Conservation (phyloP, 2,329 filamentous ascomycete genomes). For the Cladosporium sp. region DNA sequence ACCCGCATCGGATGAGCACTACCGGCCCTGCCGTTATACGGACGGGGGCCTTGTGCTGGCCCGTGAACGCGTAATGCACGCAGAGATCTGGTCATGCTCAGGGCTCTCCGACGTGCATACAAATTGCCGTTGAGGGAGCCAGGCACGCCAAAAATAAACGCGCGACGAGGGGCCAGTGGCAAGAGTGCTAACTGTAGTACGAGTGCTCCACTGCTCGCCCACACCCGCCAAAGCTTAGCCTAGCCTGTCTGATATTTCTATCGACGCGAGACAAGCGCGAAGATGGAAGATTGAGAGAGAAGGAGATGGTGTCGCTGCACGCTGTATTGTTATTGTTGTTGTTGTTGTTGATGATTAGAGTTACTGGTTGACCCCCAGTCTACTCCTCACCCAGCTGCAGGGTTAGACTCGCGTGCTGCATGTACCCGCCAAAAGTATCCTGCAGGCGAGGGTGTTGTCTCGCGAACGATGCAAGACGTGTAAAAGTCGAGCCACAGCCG, state of each 20-base stretch:
- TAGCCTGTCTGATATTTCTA: not conserved
- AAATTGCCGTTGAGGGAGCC: slow-evolving; percentile 16
- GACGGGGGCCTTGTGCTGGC: slow-evolving; percentile 3
- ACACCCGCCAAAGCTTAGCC: slow-evolving; percentile 11
- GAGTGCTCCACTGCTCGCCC: not conserved
- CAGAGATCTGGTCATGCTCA: slow-evolving; percentile 13
- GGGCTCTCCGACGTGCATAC: slow-evolving; percentile 1
- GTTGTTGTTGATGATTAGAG: not conserved
- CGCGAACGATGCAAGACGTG: not conserved
- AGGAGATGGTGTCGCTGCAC: not conserved
- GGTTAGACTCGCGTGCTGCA: not conserved
- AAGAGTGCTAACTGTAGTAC: not conserved
- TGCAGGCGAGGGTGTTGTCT: slow-evolving; percentile 7
- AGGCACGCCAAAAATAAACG: slow-evolving; percentile 14
- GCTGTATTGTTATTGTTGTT: not conserved
- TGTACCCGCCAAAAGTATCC: not conserved
- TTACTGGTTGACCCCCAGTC: not conserved
- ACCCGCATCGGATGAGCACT: not conserved
- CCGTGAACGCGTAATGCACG: slow-evolving; percentile 18
- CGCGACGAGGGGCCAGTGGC: slow-evolving; percentile 12
- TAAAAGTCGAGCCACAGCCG: not conserved
- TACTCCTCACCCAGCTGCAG: not conserved
- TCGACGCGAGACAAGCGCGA: slow-evolving; percentile 11
- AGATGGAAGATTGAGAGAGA: not conserved
- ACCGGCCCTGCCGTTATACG: not conserved